Evolutionary conservation across 306 rosid species (phyloP).

Genomic region (Hippophae gyantsensis): DNA sequence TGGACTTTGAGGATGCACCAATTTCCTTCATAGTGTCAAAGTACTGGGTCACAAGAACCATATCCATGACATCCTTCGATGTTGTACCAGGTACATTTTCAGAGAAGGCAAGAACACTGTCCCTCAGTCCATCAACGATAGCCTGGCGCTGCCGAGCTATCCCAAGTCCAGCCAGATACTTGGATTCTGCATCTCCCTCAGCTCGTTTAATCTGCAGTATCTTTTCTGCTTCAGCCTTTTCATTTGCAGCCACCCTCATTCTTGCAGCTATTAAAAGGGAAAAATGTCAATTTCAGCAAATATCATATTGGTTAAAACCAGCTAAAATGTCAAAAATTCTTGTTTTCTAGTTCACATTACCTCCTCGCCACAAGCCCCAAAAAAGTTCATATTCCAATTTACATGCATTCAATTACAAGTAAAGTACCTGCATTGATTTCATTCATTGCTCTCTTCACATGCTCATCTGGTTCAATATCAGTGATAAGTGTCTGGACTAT

Average conservation of each 20-base stretch:
- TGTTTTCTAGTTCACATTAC: too few relatives aligned
- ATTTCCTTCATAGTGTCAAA: constrained; percentile 51
- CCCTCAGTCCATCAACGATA: constrained; percentile 49
- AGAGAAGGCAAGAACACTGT: constrained; percentile 50
- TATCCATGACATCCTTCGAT: constrained; percentile 50
- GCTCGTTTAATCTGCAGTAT: constrained; percentile 46
- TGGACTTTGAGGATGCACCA: constrained; percentile 41
- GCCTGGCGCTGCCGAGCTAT: constrained; percentile 57
- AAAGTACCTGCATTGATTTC: constrained; percentile 45
- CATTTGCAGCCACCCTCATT: constrained; percentile 44
- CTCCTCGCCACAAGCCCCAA: too few relatives aligned
- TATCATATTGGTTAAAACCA: too few relatives aligned
- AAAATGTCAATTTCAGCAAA: background rate
- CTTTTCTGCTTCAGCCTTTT: constrained; percentile 51
- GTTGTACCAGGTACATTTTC: constrained; percentile 43
- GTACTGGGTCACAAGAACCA: constrained; percentile 51
- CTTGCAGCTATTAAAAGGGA: constrained; percentile 32
- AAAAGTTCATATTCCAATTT: too few relatives aligned
- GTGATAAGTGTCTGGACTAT: constrained; percentile 45
- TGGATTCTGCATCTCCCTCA: constrained; percentile 50
- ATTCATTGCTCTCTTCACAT: constrained; percentile 46
- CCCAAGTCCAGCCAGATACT: constrained; percentile 43
- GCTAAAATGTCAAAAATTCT: too few relatives aligned
- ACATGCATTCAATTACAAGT: background rate
- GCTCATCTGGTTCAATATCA: constrained; percentile 49